These are phyloP conservation scores for Pichia sp. DNA, from an alignment of 1,139 yeast genomes.

Conservation along the genomic window DNA sequence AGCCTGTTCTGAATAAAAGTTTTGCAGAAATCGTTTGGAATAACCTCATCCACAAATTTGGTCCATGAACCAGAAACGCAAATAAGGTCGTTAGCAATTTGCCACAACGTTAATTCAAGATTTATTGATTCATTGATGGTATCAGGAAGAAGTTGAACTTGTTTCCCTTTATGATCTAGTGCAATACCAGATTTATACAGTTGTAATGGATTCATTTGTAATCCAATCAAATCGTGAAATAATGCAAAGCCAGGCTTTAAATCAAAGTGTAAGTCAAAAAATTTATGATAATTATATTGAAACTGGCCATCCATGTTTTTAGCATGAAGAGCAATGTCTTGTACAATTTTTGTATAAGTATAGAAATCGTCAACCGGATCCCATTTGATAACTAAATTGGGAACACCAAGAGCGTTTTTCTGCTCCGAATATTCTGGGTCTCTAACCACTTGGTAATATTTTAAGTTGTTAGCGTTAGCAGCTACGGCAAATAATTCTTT, in stretches of 20 bases:
- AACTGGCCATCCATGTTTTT: not conserved
- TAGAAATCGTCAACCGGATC: conserved; percentile 43
- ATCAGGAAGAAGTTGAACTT: not conserved
- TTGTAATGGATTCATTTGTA: not conserved
- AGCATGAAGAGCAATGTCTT: not conserved
- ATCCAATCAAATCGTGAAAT: not conserved
- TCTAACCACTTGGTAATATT: conserved; percentile 43
- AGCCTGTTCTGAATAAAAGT: not conserved
- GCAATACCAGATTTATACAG: not conserved
- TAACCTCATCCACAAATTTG: not conserved
- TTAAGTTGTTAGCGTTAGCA: conserved; percentile 40
- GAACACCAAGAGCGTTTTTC: conserved; percentile 34
- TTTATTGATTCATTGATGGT: not conserved
- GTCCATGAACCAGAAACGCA: not conserved
- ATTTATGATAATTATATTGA: not conserved
- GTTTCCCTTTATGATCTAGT: not conserved
- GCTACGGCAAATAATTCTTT: conserved; percentile 59
- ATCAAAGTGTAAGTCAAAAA: not conserved
- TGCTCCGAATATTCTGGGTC: conserved; percentile 24
- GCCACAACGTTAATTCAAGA: not conserved
- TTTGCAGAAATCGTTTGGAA: not conserved
- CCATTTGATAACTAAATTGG: conserved; percentile 37
- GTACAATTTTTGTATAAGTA: conserved; percentile 19
- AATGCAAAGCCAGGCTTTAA: not conserved
- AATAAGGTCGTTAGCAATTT: not conserved